Percentiles rank a stretch among this genome's conserved stretches.
These are phyloP conservation scores for Apiotrichum gracile DNA, from an alignment of 1,284 basidiomycete species.

Conservation along the genomic window DNA sequence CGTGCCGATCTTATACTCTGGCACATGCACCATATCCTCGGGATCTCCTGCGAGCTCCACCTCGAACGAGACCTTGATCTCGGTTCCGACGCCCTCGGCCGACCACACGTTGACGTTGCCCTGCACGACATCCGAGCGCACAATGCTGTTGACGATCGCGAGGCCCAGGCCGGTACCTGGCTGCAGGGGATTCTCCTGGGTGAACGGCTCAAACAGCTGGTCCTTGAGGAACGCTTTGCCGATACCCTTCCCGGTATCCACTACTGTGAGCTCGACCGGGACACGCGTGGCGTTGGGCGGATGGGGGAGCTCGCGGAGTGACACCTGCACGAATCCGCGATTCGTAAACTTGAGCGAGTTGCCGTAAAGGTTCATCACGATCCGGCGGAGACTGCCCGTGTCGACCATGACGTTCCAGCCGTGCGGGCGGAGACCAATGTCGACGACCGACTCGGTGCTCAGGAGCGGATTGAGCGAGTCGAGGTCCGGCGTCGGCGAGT, in stretches of 20 bases:
- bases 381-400: slow-evolving; percentile 82
- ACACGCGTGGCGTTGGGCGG: slow-evolving; percentile 56
- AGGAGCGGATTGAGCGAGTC: slow-evolving; percentile 29
- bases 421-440: slow-evolving; percentile 56
- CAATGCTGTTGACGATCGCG: slow-evolving; percentile 84
- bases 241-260: slow-evolving; percentile 92
- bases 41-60: slow-evolving; percentile 64
- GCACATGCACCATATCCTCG: neutral
- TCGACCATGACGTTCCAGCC: slow-evolving; percentile 88
- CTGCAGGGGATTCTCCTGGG: slow-evolving; percentile 63
- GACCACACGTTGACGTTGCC: slow-evolving; percentile 60
- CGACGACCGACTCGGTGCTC: slow-evolving; percentile 69
- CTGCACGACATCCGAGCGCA: slow-evolving; percentile 75
- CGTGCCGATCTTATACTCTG: slow-evolving; percentile 34
- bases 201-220: slow-evolving; percentile 94
- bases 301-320: slow-evolving; percentile 66
- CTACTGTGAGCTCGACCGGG: slow-evolving; percentile 76
- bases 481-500: slow-evolving; percentile 52
- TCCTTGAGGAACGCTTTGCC: slow-evolving; percentile 85
- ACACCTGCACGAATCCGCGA: slow-evolving; percentile 82
- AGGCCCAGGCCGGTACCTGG: slow-evolving; percentile 91
- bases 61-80: slow-evolving; percentile 80
- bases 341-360: slow-evolving; percentile 92
- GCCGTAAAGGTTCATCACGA: slow-evolving; percentile 92
- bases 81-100: slow-evolving; percentile 78